phyloP scores from a whole-genome alignment of 2,329 filamentous ascomycete species.

The Zymoseptoria tritici region DNA sequence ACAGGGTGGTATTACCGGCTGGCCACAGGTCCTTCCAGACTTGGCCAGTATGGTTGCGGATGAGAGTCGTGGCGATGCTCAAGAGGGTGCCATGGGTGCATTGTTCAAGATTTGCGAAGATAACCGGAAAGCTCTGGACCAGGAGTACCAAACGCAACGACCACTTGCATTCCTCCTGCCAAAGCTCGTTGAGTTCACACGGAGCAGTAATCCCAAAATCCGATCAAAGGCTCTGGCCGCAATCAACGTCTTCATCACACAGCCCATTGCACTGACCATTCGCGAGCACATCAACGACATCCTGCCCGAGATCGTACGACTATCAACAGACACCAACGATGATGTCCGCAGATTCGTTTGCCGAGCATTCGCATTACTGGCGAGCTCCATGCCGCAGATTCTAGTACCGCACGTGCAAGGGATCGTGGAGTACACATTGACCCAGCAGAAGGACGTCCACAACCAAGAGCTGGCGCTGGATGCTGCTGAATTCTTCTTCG shows the following conservation, averaged over 20 bases:
- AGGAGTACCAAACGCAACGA: conserved; percentile 79
- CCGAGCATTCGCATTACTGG: conserved; percentile 82
- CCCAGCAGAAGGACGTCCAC: conserved; percentile 72
- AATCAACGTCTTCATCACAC: conserved; percentile 87
- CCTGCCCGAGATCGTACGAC: conserved; percentile 71
- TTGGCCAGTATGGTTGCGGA: conserved; percentile 73
- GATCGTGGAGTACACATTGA: conserved; percentile 86
- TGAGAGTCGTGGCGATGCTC: conserved; percentile 59
- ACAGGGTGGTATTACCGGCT: conserved; percentile 75
- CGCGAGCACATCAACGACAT: conserved; percentile 73
- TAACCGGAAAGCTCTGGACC: conserved; percentile 77
- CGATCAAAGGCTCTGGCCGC: conserved; percentile 71
- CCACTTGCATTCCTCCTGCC: conserved; percentile 85
- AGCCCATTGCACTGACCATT: conserved; percentile 63
- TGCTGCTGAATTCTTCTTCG: conserved; percentile 95
- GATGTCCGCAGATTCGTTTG: conserved; percentile 91
- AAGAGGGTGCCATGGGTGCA: conserved; percentile 90
- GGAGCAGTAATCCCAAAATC: conserved; percentile 67
- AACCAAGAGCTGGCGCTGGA: conserved; percentile 89
- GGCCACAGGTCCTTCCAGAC: conserved; percentile 84
- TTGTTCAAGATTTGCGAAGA: conserved; percentile 96
- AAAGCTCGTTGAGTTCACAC: conserved; percentile 80
- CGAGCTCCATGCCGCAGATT: conserved; percentile 84
- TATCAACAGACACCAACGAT: conserved; percentile 67
- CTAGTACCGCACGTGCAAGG: conserved; percentile 80